These are phyloP conservation scores for Pelargonium nanum DNA, from an alignment of 345 rosid species.

Conservation along the genomic window DNA sequence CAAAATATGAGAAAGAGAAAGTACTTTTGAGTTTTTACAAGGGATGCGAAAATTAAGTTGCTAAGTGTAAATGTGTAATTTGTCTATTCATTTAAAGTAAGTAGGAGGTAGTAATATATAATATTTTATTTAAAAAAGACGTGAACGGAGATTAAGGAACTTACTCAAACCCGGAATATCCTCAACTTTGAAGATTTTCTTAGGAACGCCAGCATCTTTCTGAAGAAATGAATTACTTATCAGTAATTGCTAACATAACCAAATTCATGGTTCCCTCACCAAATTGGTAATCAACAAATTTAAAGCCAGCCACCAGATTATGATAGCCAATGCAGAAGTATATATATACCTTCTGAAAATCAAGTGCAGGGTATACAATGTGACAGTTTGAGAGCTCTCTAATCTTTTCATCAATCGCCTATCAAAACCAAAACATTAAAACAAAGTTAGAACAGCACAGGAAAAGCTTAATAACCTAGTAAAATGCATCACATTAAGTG, in stretches of 20 bases:
- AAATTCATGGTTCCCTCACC: neutral
- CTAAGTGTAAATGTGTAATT: no score
- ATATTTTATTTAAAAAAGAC: no score
- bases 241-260: neutral
- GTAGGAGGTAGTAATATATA: neutral
- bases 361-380: slow-evolving; percentile 55
- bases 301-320: neutral
- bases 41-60: no score
- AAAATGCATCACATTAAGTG: neutral
- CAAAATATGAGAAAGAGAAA: no score
- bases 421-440: slow-evolving; percentile 16
- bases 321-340: neutral
- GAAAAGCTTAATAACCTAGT: neutral
- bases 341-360: slow-evolving; percentile 67
- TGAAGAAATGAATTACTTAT: slow-evolving; percentile 18
- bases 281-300: neutral
- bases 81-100: no score
- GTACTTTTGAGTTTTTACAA: no score
- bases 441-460: neutral
- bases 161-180: slow-evolving; percentile 91
- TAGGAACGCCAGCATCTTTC: slow-evolving; percentile 86
- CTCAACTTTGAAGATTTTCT: slow-evolving; percentile 60
- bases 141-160: slow-evolving; percentile 19
- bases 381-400: slow-evolving; percentile 91
- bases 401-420: slow-evolving; percentile 97